Evolutionary conservation across 2,329 filamentous ascomycete species (phyloP).

Genomic region (Fusarium algeriense): DNA sequence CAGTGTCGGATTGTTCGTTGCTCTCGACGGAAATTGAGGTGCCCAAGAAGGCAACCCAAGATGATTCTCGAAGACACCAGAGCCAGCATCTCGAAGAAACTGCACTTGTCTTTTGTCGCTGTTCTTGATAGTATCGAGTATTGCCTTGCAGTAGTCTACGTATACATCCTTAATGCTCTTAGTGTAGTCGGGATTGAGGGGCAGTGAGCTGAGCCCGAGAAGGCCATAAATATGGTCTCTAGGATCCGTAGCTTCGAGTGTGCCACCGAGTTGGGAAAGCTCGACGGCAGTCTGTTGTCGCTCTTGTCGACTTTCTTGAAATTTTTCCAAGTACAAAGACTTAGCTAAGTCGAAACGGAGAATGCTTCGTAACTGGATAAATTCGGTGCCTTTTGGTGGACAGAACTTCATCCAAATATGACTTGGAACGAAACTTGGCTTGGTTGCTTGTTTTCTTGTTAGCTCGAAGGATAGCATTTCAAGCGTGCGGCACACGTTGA

Average conservation of each 20-base stretch:
- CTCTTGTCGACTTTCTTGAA: not conserved
- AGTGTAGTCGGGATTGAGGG: not conserved
- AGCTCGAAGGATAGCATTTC: not conserved
- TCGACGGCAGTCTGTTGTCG: not conserved
- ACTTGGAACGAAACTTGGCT: not conserved
- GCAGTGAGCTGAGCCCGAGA: not conserved
- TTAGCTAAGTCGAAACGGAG: not conserved
- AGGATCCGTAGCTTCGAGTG: not conserved
- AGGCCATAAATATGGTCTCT: conserved; percentile 5
- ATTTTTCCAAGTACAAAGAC: not conserved
- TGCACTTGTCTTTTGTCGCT: not conserved
- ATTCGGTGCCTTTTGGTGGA: not conserved
- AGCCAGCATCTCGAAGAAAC: not conserved
- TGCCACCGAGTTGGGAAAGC: not conserved
- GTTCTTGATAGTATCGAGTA: not conserved
- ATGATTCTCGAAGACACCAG: not conserved
- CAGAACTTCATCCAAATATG: conserved; percentile 5
- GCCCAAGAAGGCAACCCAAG: conserved; percentile 1
- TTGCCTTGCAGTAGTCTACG: not conserved
- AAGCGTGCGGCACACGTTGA: not conserved
- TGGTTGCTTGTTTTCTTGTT: not conserved
- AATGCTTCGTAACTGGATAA: not conserved
- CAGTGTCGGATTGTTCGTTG: not conserved
- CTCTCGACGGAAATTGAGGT: not conserved
- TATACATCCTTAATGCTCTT: conserved; percentile 4